phyloP scores from a whole-genome alignment of 495 filamentous ascomycete species.

The Lasiosphaeris hirsuta region DNA sequence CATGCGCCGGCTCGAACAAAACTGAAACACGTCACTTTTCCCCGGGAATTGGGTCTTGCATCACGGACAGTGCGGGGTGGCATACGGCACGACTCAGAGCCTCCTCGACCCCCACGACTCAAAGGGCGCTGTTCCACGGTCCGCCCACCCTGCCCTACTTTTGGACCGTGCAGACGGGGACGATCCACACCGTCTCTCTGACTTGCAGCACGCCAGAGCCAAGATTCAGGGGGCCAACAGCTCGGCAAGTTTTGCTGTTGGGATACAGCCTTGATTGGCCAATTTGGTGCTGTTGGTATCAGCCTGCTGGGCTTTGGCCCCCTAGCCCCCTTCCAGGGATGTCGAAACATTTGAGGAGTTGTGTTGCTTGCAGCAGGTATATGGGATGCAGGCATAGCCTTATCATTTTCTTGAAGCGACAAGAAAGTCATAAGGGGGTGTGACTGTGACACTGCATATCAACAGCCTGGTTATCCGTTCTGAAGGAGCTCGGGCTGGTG shows the following conservation, averaged over 20 bases:
- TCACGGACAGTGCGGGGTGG: background rate
- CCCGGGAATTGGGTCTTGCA: background rate
- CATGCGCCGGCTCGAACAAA: background rate
- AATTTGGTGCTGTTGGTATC: background rate
- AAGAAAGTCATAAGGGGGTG: background rate
- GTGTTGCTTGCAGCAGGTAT: conserved; percentile 4
- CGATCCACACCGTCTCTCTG: too few species aligned
- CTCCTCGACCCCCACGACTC: background rate
- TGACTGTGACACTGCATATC: background rate
- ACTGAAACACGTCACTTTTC: conserved; percentile 2
- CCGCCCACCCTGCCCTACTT: conserved; percentile 1
- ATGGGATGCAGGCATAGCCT: background rate
- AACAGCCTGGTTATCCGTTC: background rate
- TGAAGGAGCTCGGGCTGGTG: background rate
- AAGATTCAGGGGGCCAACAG: too few species aligned
- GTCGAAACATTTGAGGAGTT: background rate
- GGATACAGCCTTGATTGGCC: background rate
- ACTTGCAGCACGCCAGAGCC: background rate
- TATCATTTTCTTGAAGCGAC: background rate
- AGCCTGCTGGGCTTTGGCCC: background rate
- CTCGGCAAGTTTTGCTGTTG: background rate
- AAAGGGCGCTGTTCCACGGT: background rate
- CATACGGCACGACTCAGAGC: background rate
- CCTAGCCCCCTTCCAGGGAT: conserved; percentile 1
- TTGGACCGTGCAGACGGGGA: background rate